Conservation (phyloP, 192 early-diverging fungal genomes). For the Rhizoclosmatium sp. region DNA sequence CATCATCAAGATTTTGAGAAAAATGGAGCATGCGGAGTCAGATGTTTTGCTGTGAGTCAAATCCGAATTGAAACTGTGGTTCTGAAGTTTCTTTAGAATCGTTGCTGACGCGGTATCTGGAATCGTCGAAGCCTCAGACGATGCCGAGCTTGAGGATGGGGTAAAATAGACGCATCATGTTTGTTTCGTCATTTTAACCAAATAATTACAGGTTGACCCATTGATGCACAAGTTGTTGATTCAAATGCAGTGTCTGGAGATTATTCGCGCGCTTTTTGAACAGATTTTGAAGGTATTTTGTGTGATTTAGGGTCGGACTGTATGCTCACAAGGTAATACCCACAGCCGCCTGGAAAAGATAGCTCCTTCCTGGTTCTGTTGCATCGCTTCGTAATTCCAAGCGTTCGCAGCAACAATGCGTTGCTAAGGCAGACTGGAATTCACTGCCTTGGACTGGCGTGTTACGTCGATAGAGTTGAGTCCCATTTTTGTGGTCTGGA, state of each 20-base stretch:
- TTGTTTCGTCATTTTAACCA: not conserved
- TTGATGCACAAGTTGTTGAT: conserved; percentile 6
- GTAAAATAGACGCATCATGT: not conserved
- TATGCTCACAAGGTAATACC: not conserved
- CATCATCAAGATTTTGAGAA: conserved; percentile 80
- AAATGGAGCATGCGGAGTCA: conserved; percentile 78
- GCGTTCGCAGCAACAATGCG: conserved; percentile 17
- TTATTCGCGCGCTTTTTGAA: conserved; percentile 31
- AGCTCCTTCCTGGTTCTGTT: conserved; percentile 23
- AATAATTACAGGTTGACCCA: not conserved
- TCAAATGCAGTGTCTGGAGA: conserved; percentile 31
- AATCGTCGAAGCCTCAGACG: conserved; percentile 4
- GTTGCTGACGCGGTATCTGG: conserved; percentile 31
- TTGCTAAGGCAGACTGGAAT: conserved; percentile 78
- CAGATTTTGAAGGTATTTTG: conserved; percentile 14
- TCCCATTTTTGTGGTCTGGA: not conserved
- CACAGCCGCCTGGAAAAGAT: conserved; percentile 2
- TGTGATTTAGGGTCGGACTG: not conserved
- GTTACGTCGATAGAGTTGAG: conserved; percentile 74
- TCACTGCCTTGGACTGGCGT: conserved; percentile 83
- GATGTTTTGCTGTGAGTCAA: conserved; percentile 64
- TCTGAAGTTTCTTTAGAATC: conserved; percentile 10
- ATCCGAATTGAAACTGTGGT: not conserved
- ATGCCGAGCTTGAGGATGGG: not conserved
- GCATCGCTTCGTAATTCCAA: conserved; percentile 30